Evolutionary conservation across 1,284 basidiomycete genomes (phyloP).

Genomic region (Butyriboletus appendiculatus): DNA sequence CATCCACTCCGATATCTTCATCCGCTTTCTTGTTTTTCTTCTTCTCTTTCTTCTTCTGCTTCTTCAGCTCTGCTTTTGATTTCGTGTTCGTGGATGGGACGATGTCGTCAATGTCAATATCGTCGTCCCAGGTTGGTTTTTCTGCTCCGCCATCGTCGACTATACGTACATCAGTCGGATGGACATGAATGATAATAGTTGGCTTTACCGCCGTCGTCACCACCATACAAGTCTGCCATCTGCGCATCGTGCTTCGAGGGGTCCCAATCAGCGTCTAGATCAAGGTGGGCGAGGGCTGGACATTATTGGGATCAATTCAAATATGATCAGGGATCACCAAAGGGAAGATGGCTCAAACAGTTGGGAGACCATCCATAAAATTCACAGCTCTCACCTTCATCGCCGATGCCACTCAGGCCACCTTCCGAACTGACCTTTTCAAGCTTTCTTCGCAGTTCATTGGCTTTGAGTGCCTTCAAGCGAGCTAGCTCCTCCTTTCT

Average conservation of each 20-base stretch:
- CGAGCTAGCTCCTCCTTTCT: constrained; percentile 80
- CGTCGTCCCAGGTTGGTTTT: constrained; percentile 90
- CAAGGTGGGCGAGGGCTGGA: constrained; percentile 60
- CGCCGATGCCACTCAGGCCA: constrained; percentile 42
- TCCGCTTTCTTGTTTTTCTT: constrained; percentile 52
- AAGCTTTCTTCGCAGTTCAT: constrained; percentile 78
- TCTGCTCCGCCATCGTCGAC: constrained; percentile 45
- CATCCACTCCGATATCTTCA: constrained; percentile 54
- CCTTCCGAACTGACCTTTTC: constrained; percentile 71
- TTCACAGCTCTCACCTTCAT: constrained; percentile 41
- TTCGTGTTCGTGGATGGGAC: constrained; percentile 36
- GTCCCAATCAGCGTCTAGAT: constrained; percentile 85
- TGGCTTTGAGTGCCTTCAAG: constrained; percentile 81
- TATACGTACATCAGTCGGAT: constrained; percentile 20
- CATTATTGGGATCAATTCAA: background rate
- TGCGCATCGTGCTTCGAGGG: constrained; percentile 75
- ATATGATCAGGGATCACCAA: background rate
- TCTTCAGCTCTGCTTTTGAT: constrained; percentile 42
- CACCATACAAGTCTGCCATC: constrained; percentile 73
- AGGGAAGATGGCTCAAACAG: too few relatives aligned
- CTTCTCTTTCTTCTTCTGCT: constrained; percentile 56
- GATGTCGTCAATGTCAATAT: constrained; percentile 81
- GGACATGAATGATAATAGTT: background rate
- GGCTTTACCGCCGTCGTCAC: constrained; percentile 36
- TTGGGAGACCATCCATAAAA: background rate